phyloP scores from a whole-genome alignment of 2,329 filamentous ascomycete species.

The Microcera coccophila region DNA sequence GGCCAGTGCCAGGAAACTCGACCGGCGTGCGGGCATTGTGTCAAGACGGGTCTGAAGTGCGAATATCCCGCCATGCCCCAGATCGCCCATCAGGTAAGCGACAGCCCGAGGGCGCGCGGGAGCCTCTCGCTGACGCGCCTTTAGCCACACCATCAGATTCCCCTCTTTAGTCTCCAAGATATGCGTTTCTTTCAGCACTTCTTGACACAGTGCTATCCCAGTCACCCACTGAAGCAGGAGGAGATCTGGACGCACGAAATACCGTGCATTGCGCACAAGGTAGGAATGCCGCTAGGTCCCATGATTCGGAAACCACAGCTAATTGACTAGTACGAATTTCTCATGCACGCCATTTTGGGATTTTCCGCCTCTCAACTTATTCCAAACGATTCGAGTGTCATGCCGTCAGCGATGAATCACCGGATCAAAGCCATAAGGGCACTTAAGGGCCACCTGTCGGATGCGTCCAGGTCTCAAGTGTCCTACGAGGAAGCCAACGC shows the following conservation, averaged over 20 bases:
- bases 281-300: slow-evolving; percentile 31
- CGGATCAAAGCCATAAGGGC: slow-evolving; percentile 62
- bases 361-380: slow-evolving; percentile 64
- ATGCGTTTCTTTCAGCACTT: slow-evolving; percentile 70
- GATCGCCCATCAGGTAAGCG: slow-evolving; percentile 47
- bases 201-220: slow-evolving; percentile 57
- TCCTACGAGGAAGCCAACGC: slow-evolving; percentile 55
- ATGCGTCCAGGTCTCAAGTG: slow-evolving; percentile 38
- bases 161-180: slow-evolving; percentile 57
- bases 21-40: slow-evolving; percentile 60
- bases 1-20: slow-evolving; percentile 61
- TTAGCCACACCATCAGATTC: slow-evolving; percentile 55
- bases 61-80: slow-evolving; percentile 55
- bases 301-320: not conserved
- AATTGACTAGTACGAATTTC: slow-evolving; percentile 53
- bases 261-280: slow-evolving; percentile 63
- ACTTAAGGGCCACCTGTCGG: slow-evolving; percentile 52
- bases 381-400: slow-evolving; percentile 47
- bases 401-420: slow-evolving; percentile 58
- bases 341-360: slow-evolving; percentile 68
- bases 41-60: slow-evolving; percentile 59
- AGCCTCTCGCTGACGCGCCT: slow-evolving; percentile 1
- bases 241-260: slow-evolving; percentile 64
- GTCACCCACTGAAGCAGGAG: slow-evolving; percentile 62
- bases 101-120: slow-evolving; percentile 1